Evolutionary conservation across 2,329 filamentous ascomycete genomes (phyloP), one percentile per base, ranked within the genome.

Genomic region (Fusarium guadeloupense): DNA sequence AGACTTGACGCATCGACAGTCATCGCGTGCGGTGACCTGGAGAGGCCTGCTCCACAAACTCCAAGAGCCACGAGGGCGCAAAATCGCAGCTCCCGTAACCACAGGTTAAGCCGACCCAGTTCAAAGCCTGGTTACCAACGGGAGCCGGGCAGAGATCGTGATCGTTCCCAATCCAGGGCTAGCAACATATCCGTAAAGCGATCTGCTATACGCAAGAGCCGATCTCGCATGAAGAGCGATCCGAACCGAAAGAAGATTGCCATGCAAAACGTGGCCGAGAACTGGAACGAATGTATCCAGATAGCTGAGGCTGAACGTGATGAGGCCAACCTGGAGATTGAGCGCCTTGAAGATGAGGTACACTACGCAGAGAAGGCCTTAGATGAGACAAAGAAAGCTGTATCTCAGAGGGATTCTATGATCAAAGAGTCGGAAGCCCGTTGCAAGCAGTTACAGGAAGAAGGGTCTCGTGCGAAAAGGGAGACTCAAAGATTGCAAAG

Each of bases 131-230:
- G 37, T 12, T 40, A 54, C 3, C 17, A 57, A 7, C 46, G 30
- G 9, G 48, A 58, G 7, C 31, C n/a, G 1, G 26, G 25, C 10
- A 54, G 44, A 13, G 12, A 50, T 19, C 33, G n/a, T 12, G 54
- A 54, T 9, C 68, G 71, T 9, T 68, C 72, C 9, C 44, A 59
- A 16, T 75, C 75, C 4, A 60, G 67, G 23, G 58, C 67, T 8
- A 77, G 74, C 50, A 76, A 76, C 25, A 71, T 75, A 7, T 75
- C 74, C 5, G 70, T 51, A 30, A 76, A 73, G 47, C 59, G 72
- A 43, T 64, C 63, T 20, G 26, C 41, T 4, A 34, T 53, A 6
- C 48, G 49, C 17, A 71, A 68, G 17, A 46, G 48, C 5, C 58
- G 33, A 4, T 47, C 35, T 28, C 50, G 38, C 2, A 17, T 40